Evolutionary conservation across 2,329 filamentous ascomycete genomes (phyloP).

Genomic region (Fusarium sp.): DNA sequence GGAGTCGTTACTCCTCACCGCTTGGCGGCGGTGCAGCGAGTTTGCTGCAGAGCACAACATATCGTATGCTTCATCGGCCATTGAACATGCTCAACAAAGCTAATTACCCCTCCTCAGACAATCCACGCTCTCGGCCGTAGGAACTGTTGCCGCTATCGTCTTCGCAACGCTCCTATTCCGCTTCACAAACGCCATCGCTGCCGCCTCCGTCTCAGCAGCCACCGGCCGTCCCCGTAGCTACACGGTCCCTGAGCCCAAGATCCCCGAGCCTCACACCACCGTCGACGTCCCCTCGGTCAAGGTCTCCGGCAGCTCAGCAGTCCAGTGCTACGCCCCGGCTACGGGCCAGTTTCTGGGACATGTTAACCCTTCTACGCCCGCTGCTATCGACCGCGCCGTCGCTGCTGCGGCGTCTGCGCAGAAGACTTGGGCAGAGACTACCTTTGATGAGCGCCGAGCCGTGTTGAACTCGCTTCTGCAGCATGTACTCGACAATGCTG

Average conservation of each 20-base stretch:
- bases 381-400: constrained; percentile 83
- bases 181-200: constrained; percentile 39
- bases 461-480: constrained; percentile 85
- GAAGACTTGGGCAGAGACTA: constrained; percentile 78
- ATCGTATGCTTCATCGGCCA: constrained; percentile 38
- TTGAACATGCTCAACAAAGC: constrained; percentile 11
- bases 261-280: constrained; percentile 66
- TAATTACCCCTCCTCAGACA: constrained; percentile 36
- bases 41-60: constrained; percentile 40
- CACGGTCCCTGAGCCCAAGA: constrained; percentile 69
- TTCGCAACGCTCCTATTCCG: constrained; percentile 49
- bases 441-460: constrained; percentile 78
- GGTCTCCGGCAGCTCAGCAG: constrained; percentile 71
- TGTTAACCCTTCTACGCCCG: constrained; percentile 79
- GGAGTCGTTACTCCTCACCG: constrained; percentile 32
- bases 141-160: constrained; percentile 47
- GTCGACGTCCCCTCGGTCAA: constrained; percentile 72
- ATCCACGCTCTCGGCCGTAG: constrained; percentile 44
- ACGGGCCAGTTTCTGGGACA: constrained; percentile 85
- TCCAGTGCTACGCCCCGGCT: constrained; percentile 90
- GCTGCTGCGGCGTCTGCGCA: constrained; percentile 80
- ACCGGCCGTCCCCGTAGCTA: constrained; percentile 64
- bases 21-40: constrained; percentile 38
- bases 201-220: constrained; percentile 43
- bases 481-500: constrained; percentile 88